Evolutionary conservation across 768 basidiomycete species (phyloP), one percentile per base, ranked within the genome.

Genomic region (Lyophyllum atratum): DNA sequence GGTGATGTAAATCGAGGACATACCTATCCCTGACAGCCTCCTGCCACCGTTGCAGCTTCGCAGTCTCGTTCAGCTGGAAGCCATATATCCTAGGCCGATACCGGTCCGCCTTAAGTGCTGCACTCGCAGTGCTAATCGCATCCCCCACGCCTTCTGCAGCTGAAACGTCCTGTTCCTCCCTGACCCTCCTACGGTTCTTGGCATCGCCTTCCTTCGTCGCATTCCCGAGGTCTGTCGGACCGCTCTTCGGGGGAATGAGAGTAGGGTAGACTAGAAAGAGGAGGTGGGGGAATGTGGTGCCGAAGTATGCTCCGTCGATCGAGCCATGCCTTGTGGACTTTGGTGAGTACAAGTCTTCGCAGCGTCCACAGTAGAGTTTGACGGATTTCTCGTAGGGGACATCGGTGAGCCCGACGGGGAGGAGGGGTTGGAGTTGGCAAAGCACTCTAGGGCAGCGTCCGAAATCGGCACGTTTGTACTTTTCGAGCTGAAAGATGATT

Each of bases 241-340:
- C 81, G 28, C 76, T 81, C 74, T 97, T 98, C 28, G 87, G 84
- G 21, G 96, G 93, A 42, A 97, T 89, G 61, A 98, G 85, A 45
- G 88, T 85, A 0, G 97, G 95, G 72, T 98, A 98, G 33, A 98
- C 94, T 79, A 98, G 93, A 78, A 95, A 97, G 47, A 98, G 79
- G 53, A 99, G 86, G 70, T 98, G 96, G 0, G 95, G 94, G 79
- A 98, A 98, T 1, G 95, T 97, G 0, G 95, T 96, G 58, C 97
- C 97, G 65, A 99, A 99, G 75, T 96, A 99, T 1, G 97, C 97
- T 26, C 97, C 96, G 70, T 99, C 97, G 69, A 99, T 98, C 34
- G 90, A 90, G 48, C 96, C 96, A 71, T 99, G 97, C 26, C 96
- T 85, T 5, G 94, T 95, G 1, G 92, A 95, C 72, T 99, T 99